Evolutionary conservation across 495 filamentous ascomycete genomes (phyloP).

Genomic region (Talaromyces nanjingensis): DNA sequence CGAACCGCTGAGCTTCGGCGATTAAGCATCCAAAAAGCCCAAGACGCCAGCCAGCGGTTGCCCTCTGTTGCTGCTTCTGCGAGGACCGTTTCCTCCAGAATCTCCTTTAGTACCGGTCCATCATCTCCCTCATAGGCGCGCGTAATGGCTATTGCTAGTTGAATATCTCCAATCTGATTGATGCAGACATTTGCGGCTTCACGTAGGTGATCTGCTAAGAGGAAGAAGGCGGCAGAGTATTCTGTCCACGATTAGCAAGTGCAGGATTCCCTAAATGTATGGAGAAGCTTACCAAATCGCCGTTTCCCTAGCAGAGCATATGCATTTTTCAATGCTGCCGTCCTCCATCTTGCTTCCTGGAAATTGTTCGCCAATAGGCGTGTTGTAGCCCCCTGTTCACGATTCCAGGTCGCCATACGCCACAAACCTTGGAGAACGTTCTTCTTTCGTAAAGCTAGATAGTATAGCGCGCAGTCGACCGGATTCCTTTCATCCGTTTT

Average conservation of each 20-base stretch:
- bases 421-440: conserved; percentile 85
- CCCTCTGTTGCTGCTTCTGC: conserved; percentile 70
- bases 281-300: conserved; percentile 59
- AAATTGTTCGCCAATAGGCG: conserved; percentile 83
- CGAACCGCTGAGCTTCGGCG: conserved; percentile 78
- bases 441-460: conserved; percentile 88
- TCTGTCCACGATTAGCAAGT: conserved; percentile 37
- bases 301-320: conserved; percentile 92
- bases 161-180: conserved; percentile 77
- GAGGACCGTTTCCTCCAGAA: conserved; percentile 76
- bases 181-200: conserved; percentile 82
- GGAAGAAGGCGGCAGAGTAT: conserved; percentile 94
- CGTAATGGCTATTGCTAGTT: conserved; percentile 85
- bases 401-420: conserved; percentile 90
- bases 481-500: conserved; percentile 84
- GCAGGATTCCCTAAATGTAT: neutral
- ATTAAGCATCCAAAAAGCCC: conserved; percentile 93
- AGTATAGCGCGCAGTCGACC: conserved; percentile 88
- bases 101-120: conserved; percentile 61
- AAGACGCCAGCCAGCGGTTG: conserved; percentile 90
- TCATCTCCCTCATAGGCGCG: conserved; percentile 85
- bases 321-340: conserved; percentile 89
- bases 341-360: conserved; percentile 76
- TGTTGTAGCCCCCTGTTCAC: conserved; percentile 73
- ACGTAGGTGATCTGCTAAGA: conserved; percentile 76